These are phyloP conservation scores for Hypoxylon rickii DNA, from an alignment of 495 filamentous ascomycete genomes.

Conservation along the genomic window DNA sequence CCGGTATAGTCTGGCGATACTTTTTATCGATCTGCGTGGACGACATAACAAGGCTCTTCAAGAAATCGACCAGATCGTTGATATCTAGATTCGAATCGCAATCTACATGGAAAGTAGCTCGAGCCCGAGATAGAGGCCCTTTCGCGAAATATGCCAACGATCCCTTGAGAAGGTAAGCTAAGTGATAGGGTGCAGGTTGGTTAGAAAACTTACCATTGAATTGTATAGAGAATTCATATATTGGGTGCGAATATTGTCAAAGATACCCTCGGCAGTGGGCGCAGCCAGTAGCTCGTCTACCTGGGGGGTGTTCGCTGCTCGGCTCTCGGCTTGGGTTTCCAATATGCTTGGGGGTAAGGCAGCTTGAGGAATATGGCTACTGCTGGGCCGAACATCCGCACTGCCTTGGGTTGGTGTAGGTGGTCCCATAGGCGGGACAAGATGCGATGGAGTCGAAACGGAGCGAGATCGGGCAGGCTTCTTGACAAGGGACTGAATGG, in stretches of 20 bases:
- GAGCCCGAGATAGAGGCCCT: slow-evolving; percentile 86
- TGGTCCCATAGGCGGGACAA: slow-evolving; percentile 12
- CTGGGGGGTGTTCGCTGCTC: background rate
- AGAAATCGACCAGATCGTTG: slow-evolving; percentile 66
- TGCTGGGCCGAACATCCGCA: slow-evolving; percentile 5
- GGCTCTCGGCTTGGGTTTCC: slow-evolving; percentile 7
- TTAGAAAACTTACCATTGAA: slow-evolving; percentile 66
- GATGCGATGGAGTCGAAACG: slow-evolving; percentile 35
- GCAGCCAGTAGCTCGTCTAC: slow-evolving; percentile 24
- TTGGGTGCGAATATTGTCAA: slow-evolving; percentile 71
- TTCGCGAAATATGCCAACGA: slow-evolving; percentile 97
- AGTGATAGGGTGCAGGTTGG: background rate
- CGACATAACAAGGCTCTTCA: slow-evolving; percentile 72
- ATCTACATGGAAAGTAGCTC: slow-evolving; percentile 71
- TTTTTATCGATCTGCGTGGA: slow-evolving; percentile 84
- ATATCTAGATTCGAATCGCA: slow-evolving; percentile 57
- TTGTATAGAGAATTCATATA: slow-evolving; percentile 90
- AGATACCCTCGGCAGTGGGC: slow-evolving; percentile 65
- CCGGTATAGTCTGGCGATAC: slow-evolving; percentile 76
- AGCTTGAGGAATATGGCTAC: slow-evolving; percentile 9
- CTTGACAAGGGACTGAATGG: slow-evolving; percentile 53
- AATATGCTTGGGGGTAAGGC: background rate
- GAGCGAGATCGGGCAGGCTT: slow-evolving; percentile 39
- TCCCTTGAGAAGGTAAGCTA: slow-evolving; percentile 57
- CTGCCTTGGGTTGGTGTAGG: slow-evolving; percentile 10